Base-by-base conservation (phyloP, 2,329 filamentous ascomycete species). In the Aspergillus intermedius region DNA sequence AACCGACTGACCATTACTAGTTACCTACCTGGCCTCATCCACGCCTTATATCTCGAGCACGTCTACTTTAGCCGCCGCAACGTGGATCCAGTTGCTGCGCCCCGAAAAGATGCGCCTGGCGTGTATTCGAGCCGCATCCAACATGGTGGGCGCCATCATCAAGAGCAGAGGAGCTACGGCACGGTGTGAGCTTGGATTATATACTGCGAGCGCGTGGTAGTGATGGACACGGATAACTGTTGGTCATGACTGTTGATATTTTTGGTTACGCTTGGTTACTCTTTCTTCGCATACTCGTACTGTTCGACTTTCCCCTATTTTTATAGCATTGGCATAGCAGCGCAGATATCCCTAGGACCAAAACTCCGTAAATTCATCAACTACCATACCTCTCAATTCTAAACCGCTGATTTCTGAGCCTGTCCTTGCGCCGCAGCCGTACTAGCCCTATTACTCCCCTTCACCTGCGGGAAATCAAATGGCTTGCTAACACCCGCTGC, bases 1-100 rank as follows among this genome's bases (percentile, higher is more conserved):
- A 23, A n/a, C 47, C 49, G 47, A 49, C 49, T 50, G 32, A 54
- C 37, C 21, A 9, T 12, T 43, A 17, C 5, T 25, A 82, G 81
- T n/a, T 87, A 84, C 66, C 69, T 93, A 45, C 88, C 88, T 0
- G 88, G 87, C 6, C 84, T 89, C 57, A 79, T 91, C 39, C 84
- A 90, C 64, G 87, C 87, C 40, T 90, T 91, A 67, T 93, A 91
- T 65, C 57, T 89, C 52, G 82, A 90, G 69, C 94, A 90, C 65
- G 76, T 94, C 53, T 95, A 91, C 73, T 91, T 85, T 67, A 81
- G 88, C 60, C 84, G 85, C 35, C 78, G 62, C 42, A 54, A 58
- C 21, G 56, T 54, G 34, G 60, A 60, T 30, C 58, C 17, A 37
- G 55, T 15, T 58, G 56, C 23, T 52, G 58, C 19, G 52, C 44